A percentile compares a stretch with the other conserved stretches of the same genome.
Evolutionary conservation across 1,284 basidiomycete genomes (phyloP).

Genomic region (Boletus nobilissimus): DNA sequence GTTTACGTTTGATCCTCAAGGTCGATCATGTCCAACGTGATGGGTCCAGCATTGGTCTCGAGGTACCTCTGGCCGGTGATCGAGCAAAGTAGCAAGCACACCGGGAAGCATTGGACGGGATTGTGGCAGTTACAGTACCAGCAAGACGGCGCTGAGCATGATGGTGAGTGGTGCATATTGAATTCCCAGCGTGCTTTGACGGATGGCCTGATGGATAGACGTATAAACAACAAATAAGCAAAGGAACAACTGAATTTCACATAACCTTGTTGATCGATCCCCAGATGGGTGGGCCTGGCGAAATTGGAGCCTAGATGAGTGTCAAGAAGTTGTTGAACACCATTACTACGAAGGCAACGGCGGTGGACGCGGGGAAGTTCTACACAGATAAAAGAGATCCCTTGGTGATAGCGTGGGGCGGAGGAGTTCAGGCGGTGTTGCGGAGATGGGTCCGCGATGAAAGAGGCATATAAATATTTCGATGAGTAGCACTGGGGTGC

Average conservation of each 20-base stretch:
- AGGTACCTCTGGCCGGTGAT: conserved; percentile 47
- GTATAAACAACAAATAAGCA: conserved; percentile 49
- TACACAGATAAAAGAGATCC: conserved; percentile 15
- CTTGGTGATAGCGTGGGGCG: conserved; percentile 1
- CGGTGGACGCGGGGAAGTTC: conserved; percentile 26
- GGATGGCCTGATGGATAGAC: conserved; percentile 32
- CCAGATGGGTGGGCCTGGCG: conserved; percentile 22
- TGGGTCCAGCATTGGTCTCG: conserved; percentile 48
- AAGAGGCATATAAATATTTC: no score
- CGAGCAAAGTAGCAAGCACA: conserved; percentile 47
- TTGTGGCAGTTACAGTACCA: conserved; percentile 45
- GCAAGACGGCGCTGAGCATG: conserved; percentile 42
- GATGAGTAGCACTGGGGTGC: no score
- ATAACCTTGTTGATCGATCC: conserved; percentile 41
- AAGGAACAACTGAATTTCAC: conserved; percentile 40
- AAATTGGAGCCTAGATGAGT: conserved; percentile 4
- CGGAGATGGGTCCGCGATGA: background rate
- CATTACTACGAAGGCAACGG: conserved; percentile 6
- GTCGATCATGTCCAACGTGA: conserved; percentile 26
- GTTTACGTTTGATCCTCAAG: no score
- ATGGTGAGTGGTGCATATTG: conserved; percentile 34
- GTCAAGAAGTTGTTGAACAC: background rate
- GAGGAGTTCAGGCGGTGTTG: background rate
- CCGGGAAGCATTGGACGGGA: conserved; percentile 47
- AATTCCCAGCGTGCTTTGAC: background rate